A percentile compares a stretch with the other conserved stretches of the same genome.
These are phyloP conservation scores for Zostera marina DNA, from an alignment of 116 monocot genomes.

Conservation along the genomic window DNA sequence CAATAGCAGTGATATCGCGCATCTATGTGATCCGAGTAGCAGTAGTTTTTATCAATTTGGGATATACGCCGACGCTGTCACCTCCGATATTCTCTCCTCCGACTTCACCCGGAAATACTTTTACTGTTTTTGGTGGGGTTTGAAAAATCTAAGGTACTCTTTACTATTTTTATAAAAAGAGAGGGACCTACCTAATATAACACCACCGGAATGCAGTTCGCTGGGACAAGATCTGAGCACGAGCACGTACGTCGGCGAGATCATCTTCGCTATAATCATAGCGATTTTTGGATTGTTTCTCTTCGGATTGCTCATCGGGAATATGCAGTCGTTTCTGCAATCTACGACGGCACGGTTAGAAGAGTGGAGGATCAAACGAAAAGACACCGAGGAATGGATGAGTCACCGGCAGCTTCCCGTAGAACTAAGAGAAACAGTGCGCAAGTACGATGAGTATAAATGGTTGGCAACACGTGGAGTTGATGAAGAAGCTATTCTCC, in stretches of 20 bases:
- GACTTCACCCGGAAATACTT: conserved; percentile 53
- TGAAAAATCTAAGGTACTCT: conserved; percentile 78
- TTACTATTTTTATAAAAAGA: too few species aligned
- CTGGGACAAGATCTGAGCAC: conserved; percentile 67
- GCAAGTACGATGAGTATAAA: conserved; percentile 40
- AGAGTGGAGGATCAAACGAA: conserved; percentile 66
- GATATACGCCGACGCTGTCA: conserved; percentile 50
- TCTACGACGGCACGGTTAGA: conserved; percentile 45
- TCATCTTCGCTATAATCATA: conserved; percentile 49
- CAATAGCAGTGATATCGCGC: conserved; percentile 30
- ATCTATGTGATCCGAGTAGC: conserved; percentile 33
- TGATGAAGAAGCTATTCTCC: conserved; percentile 47
- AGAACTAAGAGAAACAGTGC: conserved; percentile 22
- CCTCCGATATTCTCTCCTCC: conserved; percentile 20
- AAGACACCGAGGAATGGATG: conserved; percentile 91
- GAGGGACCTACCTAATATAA: too few species aligned
- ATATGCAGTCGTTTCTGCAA: conserved; percentile 85
- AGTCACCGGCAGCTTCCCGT: conserved; percentile 42
- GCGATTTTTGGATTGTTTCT: conserved; percentile 73
- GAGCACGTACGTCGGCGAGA: conserved; percentile 46
- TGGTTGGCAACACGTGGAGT: conserved; percentile 72
- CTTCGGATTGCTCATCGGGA: conserved; percentile 76
- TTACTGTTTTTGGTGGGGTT: conserved; percentile 93
- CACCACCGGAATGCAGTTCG: conserved; percentile 30
- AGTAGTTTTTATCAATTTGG: conserved; percentile 44